phyloP scores from a whole-genome alignment of 73 alveolate genomes.

The Symbiodinium pilosum region DNA sequence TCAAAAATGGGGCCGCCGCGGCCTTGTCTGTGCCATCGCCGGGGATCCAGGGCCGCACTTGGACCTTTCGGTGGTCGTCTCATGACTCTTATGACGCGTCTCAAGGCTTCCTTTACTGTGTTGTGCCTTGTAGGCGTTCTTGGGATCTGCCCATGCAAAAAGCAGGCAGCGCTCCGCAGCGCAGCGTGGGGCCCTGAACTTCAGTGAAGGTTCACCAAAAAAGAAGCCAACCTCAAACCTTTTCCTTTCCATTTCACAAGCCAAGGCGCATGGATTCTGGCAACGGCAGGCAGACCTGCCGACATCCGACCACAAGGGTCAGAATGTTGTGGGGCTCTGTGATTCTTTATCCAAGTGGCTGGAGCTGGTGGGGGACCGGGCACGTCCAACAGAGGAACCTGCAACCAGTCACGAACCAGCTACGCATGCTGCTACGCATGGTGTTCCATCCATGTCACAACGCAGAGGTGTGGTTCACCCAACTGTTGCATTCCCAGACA shows the following conservation, averaged over 20 bases:
- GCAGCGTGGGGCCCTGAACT: background rate
- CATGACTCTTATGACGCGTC: background rate
- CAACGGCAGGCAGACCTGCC: background rate
- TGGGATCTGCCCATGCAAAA: background rate
- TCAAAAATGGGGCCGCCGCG: no score
- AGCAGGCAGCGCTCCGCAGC: background rate
- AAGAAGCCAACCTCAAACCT: background rate
- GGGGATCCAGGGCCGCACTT: slow-evolving; percentile 64
- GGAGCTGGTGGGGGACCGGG: background rate
- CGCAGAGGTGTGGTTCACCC: no score
- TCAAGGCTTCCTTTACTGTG: background rate
- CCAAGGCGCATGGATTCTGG: background rate
- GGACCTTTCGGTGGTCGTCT: background rate
- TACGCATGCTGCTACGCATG: background rate
- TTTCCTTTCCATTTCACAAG: background rate
- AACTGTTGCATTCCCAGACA: no score
- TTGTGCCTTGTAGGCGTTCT: background rate
- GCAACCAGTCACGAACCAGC: background rate
- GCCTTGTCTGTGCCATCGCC: slow-evolving; percentile 73
- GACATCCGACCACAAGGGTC: background rate
- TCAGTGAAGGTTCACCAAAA: background rate
- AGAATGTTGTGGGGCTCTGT: background rate
- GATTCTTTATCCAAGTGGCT: background rate
- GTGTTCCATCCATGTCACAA: background rate
- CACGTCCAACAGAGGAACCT: background rate